These are phyloP conservation scores for Metschnikowia bowlesiae DNA, from an alignment of 805 yeast species.

Conservation along the genomic window DNA sequence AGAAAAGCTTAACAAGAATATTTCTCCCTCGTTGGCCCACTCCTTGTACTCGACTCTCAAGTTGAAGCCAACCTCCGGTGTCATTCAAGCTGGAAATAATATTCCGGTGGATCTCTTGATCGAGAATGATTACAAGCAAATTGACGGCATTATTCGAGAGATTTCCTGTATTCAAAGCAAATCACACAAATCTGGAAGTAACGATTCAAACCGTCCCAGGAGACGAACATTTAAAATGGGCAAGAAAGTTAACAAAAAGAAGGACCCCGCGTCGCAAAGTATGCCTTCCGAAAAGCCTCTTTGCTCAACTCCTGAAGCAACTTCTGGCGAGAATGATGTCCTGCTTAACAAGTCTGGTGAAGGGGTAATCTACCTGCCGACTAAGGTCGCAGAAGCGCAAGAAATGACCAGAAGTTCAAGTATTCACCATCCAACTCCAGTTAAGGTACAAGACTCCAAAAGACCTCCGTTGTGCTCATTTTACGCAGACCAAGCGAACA, in stretches of 20 bases:
- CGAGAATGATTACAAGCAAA: conserved; percentile 23
- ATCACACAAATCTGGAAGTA: conserved; percentile 28
- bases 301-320: not conserved
- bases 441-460: conserved; percentile 6
- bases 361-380: not conserved
- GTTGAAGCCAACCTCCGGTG: conserved; percentile 22
- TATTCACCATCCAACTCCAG: conserved; percentile 15
- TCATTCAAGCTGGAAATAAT: conserved; percentile 24
- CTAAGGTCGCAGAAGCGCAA: not conserved
- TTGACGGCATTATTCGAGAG: conserved; percentile 35
- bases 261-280: not conserved
- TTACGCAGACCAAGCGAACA: not conserved
- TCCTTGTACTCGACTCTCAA: conserved; percentile 35
- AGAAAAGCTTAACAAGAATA: conserved; percentile 38
- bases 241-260: conserved; percentile 1
- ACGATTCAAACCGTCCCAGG: conserved; percentile 34
- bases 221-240: conserved; percentile 38
- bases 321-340: not conserved
- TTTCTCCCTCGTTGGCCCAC: conserved; percentile 33
- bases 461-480: conserved; percentile 9
- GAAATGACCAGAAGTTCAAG: not conserved
- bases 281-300: not conserved
- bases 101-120: conserved; percentile 37
- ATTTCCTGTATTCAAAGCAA: conserved; percentile 46
- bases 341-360: not conserved